Evolutionary conservation across 2,329 filamentous ascomycete species (phyloP).

Genomic region (Colletotrichum neosansevieriae): DNA sequence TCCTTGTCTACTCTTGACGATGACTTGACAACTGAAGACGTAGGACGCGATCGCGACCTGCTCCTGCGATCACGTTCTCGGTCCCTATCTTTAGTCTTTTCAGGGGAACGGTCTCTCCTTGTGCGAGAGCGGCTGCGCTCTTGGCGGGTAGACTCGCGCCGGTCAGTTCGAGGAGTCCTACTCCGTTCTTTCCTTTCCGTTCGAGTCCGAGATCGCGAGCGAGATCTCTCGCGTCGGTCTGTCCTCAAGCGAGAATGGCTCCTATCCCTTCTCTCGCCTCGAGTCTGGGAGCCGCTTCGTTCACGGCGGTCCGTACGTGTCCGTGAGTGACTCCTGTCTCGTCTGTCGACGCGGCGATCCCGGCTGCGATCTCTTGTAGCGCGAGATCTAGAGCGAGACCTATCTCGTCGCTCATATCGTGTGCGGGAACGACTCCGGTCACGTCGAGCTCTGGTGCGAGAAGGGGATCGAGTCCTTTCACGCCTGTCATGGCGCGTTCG

Average conservation of each 20-base stretch:
- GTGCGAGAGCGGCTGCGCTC: constrained; percentile 39
- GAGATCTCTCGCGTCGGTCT: constrained; percentile 31
- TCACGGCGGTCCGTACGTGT: constrained; percentile 35
- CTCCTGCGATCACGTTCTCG: constrained; percentile 54
- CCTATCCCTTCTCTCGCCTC: constrained; percentile 44
- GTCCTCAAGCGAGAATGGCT: constrained; percentile 47
- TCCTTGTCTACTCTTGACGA: constrained; percentile 47
- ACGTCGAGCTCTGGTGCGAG: constrained; percentile 42
- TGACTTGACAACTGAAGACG: constrained; percentile 42
- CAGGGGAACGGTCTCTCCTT: constrained; percentile 43
- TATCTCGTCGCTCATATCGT: constrained; percentile 48
- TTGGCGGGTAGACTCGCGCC: constrained; percentile 40
- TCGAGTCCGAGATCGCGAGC: constrained; percentile 33
- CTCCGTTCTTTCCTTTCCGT: constrained; percentile 46
- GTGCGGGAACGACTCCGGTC: constrained; percentile 50
- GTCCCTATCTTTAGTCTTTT: constrained; percentile 38
- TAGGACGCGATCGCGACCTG: constrained; percentile 58
- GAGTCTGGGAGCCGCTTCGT: constrained; percentile 48
- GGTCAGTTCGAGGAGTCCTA: constrained; percentile 43
- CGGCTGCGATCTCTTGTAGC: constrained; percentile 50
- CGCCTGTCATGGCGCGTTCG: constrained; percentile 45
- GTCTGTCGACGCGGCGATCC: constrained; percentile 49
- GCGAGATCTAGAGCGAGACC: constrained; percentile 49
- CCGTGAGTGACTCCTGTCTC: constrained; percentile 51
- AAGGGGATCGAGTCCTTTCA: constrained; percentile 56